phyloP scores from a whole-genome alignment of 208 protist genomes.

The Acanthamoeba healyi region DNA sequence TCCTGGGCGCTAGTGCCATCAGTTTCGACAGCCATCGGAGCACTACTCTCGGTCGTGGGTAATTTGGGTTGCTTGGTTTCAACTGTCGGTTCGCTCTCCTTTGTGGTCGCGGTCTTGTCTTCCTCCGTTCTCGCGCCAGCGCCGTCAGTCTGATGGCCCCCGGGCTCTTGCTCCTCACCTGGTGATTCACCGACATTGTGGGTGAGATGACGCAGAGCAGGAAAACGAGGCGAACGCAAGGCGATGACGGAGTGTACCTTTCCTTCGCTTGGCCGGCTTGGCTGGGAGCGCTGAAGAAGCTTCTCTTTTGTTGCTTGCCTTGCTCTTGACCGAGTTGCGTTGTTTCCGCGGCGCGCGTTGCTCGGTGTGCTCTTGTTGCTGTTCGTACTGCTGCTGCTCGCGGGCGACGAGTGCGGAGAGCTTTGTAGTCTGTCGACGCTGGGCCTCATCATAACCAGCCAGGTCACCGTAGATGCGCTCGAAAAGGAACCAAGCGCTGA shows the following conservation, averaged over 20 bases:
- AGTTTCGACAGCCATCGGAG: not conserved
- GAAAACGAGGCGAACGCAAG: too few species aligned
- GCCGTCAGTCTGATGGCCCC: not conserved
- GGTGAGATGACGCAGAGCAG: too few species aligned
- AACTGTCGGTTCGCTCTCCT: not conserved
- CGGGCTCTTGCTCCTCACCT: not conserved
- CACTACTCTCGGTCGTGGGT: not conserved
- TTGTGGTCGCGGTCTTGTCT: too few species aligned
- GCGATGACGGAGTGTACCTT: not conserved
- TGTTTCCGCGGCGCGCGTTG: not conserved
- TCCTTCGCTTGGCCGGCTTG: not conserved
- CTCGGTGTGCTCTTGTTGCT: not conserved
- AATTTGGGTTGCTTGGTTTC: not conserved
- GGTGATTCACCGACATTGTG: too few species aligned
- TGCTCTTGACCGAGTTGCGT: not conserved
- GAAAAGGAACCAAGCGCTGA: not conserved
- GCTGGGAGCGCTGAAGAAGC: not conserved
- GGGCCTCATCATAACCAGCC: not conserved
- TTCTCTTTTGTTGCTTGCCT: not conserved
- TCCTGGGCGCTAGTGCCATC: not conserved
- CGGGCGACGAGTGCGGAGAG: not conserved
- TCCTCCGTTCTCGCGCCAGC: too few species aligned
- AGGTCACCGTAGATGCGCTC: conserved; percentile 36
- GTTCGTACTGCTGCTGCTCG: conserved; percentile 35
- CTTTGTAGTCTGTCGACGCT: not conserved